Conservation (phyloP, 257 asterid species). For the Petunia axillaris region DNA sequence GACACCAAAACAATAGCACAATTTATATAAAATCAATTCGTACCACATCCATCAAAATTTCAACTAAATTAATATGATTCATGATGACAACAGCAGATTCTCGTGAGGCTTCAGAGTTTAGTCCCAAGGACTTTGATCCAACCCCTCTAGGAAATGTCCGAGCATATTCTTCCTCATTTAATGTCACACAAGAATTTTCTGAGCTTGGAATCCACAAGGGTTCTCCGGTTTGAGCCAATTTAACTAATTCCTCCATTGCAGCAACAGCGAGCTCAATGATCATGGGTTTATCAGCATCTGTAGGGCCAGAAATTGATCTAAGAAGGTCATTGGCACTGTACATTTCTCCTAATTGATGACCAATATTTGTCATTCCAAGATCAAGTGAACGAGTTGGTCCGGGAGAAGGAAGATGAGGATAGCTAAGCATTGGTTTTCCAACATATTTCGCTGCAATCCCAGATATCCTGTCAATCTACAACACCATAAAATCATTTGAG, state of each 20-base stretch:
- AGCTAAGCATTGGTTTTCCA: slow-evolving; percentile 63
- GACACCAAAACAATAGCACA: background rate
- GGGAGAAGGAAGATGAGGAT: slow-evolving; percentile 52
- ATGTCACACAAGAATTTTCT: slow-evolving; percentile 31
- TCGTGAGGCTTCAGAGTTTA: slow-evolving; percentile 53
- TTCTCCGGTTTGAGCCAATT: slow-evolving; percentile 74
- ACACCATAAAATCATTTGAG: background rate
- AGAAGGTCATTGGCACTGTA: slow-evolving; percentile 60
- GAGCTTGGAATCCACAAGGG: slow-evolving; percentile 62
- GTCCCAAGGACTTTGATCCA: slow-evolving; percentile 51
- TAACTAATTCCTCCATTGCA: slow-evolving; percentile 78
- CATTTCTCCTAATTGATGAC: slow-evolving; percentile 53
- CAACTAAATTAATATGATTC: slow-evolving; percentile 54
- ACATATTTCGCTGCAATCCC: slow-evolving; percentile 75
- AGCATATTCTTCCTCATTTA: slow-evolving; percentile 51
- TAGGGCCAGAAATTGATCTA: slow-evolving; percentile 62
- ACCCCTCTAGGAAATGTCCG: slow-evolving; percentile 50
- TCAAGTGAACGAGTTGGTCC: slow-evolving; percentile 54
- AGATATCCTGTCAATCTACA: slow-evolving; percentile 73
- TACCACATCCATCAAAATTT: slow-evolving; percentile 66
- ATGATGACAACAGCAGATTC: slow-evolving; percentile 56
- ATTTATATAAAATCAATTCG: background rate
- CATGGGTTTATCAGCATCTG: slow-evolving; percentile 66
- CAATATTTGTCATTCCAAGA: slow-evolving; percentile 55
- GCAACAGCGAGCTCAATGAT: slow-evolving; percentile 78